Evolutionary conservation across 108 stramenopile species (phyloP).

Genomic region (Cyclotella sp.): DNA sequence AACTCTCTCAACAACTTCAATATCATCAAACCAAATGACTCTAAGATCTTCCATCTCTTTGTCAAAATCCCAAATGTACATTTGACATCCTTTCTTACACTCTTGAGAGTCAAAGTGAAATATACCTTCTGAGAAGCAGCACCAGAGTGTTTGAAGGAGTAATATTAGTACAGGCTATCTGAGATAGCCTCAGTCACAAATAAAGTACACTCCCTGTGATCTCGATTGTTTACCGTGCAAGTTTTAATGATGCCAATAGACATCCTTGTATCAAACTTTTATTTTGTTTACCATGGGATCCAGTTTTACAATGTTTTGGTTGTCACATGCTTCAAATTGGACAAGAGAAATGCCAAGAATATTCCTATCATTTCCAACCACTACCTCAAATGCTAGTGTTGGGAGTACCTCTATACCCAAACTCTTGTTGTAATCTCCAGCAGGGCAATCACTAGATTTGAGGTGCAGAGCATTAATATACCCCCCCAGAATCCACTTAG

Average conservation of each 20-base stretch:
- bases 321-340: constrained; percentile 24
- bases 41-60: constrained; percentile 44
- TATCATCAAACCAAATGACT: neutral
- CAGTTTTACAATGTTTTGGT: constrained; percentile 25
- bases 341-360: constrained; percentile 9
- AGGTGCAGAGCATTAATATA: constrained; percentile 20
- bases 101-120: constrained; percentile 38
- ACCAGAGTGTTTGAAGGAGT: constrained; percentile 22
- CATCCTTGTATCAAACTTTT: constrained; percentile 18
- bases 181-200: constrained; percentile 58
- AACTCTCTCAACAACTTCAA: too few relatives aligned
- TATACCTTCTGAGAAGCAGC: constrained; percentile 6
- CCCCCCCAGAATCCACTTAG: neutral
- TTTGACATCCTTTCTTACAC: constrained; percentile 62
- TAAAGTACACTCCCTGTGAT: constrained; percentile 32
- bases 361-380: neutral
- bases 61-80: constrained; percentile 57
- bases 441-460: constrained; percentile 9
- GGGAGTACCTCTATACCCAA: constrained; percentile 41
- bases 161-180: constrained; percentile 48
- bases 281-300: constrained; percentile 13
- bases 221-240: neutral
- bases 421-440: constrained; percentile 10
- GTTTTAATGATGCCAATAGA: constrained; percentile 22
- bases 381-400: constrained; percentile 44